A percentile compares a stretch with the other conserved stretches of the same genome.
Evolutionary conservation across 2,329 filamentous ascomycete genomes (phyloP).

Genomic region (Nemania serpens): DNA sequence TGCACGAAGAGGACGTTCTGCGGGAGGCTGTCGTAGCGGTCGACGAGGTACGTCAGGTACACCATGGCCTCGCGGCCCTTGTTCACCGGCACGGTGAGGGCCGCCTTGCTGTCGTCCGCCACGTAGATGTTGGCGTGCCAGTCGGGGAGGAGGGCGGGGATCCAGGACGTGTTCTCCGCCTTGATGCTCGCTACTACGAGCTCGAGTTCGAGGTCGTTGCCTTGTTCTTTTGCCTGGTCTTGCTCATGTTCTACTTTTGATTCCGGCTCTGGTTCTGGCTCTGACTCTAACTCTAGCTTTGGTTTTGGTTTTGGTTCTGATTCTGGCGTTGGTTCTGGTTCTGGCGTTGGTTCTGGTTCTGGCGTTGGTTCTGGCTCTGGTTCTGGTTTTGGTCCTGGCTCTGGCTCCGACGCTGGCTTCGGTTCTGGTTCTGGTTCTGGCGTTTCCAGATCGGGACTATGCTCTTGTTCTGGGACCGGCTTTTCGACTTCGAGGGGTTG

Average conservation of each 20-base stretch:
- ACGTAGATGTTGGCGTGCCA: slow-evolving; percentile 61
- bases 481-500: not conserved
- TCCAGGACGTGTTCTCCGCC: slow-evolving; percentile 46
- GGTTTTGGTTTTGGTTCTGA: not conserved
- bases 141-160: slow-evolving; percentile 46
- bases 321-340: not conserved
- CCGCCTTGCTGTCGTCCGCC: slow-evolving; percentile 53
- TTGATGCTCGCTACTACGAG: slow-evolving; percentile 42
- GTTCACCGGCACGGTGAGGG: slow-evolving; percentile 54
- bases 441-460: not conserved
- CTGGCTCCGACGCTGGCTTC: not conserved
- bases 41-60: slow-evolving; percentile 57
- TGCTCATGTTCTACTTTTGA: not conserved
- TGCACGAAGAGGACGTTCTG: slow-evolving; percentile 53
- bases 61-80: slow-evolving; percentile 60
- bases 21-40: slow-evolving; percentile 53
- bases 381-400: not conserved
- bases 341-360: not conserved
- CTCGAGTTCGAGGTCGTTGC: slow-evolving; percentile 29
- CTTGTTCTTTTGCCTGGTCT: not conserved
- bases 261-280: not conserved
- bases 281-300: no score
- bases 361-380: not conserved
- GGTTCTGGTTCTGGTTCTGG: not conserved
- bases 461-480: not conserved